Percentiles rank a stretch among this genome's conserved stretches.
phyloP scores from a whole-genome alignment of 148 eudicot genomes.

The Diospyros lotus region DNA sequence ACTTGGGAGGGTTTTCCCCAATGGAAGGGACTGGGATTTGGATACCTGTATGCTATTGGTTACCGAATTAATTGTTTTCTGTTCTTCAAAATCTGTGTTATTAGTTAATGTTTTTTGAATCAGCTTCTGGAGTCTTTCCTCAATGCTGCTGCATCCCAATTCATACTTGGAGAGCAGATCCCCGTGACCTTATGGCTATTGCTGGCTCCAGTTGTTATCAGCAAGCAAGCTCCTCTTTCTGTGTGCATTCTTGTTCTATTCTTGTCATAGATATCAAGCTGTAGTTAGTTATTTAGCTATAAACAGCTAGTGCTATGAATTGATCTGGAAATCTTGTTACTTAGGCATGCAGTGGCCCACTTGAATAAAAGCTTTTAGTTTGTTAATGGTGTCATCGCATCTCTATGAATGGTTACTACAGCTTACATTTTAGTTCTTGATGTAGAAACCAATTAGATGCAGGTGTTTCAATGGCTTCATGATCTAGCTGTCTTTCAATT shows the following conservation, averaged over 20 bases:
- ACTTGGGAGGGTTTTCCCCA: not conserved
- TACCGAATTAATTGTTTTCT: not conserved
- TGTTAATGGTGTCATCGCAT: not conserved
- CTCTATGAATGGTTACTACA: not conserved
- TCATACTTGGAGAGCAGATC: constrained; percentile 79
- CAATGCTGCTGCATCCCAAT: constrained; percentile 99
- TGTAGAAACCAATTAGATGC: constrained; percentile 19
- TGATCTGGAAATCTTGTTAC: not conserved
- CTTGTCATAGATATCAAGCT: not conserved
- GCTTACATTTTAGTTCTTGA: not conserved
- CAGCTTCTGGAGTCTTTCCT: constrained; percentile 98
- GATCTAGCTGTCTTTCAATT: constrained; percentile 95
- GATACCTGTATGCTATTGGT: not conserved
- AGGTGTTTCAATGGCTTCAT: constrained; percentile 98
- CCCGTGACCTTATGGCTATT: constrained; percentile 87
- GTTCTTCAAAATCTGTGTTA: not conserved
- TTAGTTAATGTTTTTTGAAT: not conserved
- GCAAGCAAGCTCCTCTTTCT: constrained; percentile 28
- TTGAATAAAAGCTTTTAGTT: not conserved
- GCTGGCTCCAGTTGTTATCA: constrained; percentile 87
- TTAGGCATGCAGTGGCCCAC: too few relatives aligned
- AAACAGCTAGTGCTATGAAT: not conserved
- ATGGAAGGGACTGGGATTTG: not conserved
- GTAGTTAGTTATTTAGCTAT: not conserved
- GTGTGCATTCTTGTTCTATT: not conserved